Evolutionary conservation across 345 rosid species (phyloP), one percentile per base, ranked within the genome.

Genomic region (Ceriops decandra): DNA sequence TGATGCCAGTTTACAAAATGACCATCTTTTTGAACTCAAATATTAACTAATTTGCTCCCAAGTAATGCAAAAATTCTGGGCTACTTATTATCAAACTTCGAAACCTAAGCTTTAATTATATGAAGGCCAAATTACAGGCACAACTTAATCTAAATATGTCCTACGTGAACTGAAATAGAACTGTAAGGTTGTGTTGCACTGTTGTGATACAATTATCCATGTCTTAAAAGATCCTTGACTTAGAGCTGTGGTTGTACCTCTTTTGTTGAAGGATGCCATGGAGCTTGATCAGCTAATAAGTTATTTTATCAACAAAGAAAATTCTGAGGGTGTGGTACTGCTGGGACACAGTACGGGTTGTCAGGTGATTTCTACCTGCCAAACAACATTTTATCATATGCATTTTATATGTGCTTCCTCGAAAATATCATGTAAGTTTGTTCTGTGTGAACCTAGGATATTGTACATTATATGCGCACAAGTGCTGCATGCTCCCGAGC

Each of bases 331-430:
- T 53, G 97, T 91, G 74, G 96, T 88, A 61, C 81, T 93, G 3
- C 90, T 93, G 77, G 98, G 98, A 75, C 93, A 91, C 71, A 91
- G 98, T 81, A 93, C 98, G 30, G 97, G 97, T 57, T 93, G 97
- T 79, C 98, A 93, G 97, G 98, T 91, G 57, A 79, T 60, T 71
- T 21, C 60, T 64, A 58, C 67, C 60, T 27, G 16, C 59, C 31
- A 21, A 5, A 21, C 15, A 54, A 54, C 9, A 10, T 56, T 56
- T 11, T 22, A 3, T 24, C 26, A 24, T 15, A 4, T 56, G 28
- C 59, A 56, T 56, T 24, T 56, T 56, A 22, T 56, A 24, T 56
- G 17, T 21, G 6, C 59, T 56, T 27, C 27, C 22, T 38, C 67
- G 57, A 27, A 21, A 28, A 5, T 5, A 52, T 51, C 54, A 60